Percentiles rank a stretch among this genome's conserved stretches.
Conservation (phyloP, 768 basidiomycete genomes). For the Trametes cingulata region DNA sequence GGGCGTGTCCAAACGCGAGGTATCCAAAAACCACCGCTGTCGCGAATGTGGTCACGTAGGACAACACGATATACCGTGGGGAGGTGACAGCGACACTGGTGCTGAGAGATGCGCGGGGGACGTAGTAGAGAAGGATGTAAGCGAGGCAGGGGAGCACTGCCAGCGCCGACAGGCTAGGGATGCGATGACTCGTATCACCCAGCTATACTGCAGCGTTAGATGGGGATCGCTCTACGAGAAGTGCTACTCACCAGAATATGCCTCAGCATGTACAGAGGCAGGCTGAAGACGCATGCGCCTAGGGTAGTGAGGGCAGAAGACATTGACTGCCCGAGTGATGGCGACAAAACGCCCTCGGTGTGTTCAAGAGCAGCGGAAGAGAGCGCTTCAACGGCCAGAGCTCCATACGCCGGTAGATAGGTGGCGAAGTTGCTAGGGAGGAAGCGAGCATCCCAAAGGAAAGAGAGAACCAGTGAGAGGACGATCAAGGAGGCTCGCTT, state of each 20-base stretch:
- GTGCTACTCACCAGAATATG: conserved; percentile 49
- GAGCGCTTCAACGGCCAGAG: conserved; percentile 58
- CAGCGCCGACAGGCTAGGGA: conserved; percentile 58
- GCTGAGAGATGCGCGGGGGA: conserved; percentile 51
- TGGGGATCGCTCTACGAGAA: conserved; percentile 6
- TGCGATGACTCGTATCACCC: conserved; percentile 43
- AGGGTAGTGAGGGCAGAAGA: conserved; percentile 57
- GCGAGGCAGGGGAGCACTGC: conserved; percentile 63
- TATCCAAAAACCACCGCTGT: conserved; percentile 56
- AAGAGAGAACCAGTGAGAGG: conserved; percentile 52
- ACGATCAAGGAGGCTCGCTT: conserved; percentile 50
- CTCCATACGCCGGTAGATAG: conserved; percentile 65
- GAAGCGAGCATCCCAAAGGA: conserved; percentile 55
- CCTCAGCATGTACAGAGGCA: conserved; percentile 66
- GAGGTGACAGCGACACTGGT: conserved; percentile 45
- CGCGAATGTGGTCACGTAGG: conserved; percentile 54
- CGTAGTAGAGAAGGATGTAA: conserved; percentile 59
- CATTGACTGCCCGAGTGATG: conserved; percentile 57
- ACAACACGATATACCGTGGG: conserved; percentile 56
- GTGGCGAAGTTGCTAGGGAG: conserved; percentile 44
- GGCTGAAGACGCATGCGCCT: conserved; percentile 61
- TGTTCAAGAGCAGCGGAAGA: conserved; percentile 64
- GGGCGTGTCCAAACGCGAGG: conserved; percentile 63
- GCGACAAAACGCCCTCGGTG: conserved; percentile 56
- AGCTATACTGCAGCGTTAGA: neutral